Conservation (phyloP, 106 monocot species). For the Acorus gramineus region DNA sequence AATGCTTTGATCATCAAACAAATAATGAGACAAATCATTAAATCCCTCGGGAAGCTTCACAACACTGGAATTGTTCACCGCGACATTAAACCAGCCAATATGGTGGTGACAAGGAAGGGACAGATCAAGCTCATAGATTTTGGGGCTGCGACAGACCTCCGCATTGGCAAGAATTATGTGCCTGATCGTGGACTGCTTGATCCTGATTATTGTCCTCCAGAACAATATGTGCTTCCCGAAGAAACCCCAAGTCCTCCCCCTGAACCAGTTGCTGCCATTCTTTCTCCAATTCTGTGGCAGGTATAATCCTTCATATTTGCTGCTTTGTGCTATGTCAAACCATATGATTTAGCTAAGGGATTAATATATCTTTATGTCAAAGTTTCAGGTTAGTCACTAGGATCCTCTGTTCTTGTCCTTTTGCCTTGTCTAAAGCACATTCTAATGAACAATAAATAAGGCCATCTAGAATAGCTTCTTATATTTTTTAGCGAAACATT, state of each 20-base stretch:
- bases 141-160: conserved; percentile 88
- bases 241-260: conserved; percentile 84
- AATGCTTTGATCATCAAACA: conserved; percentile 81
- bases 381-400: too few species aligned
- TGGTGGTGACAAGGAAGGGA: conserved; percentile 77
- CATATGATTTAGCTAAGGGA: too few species aligned
- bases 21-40: conserved; percentile 86
- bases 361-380: too few species aligned
- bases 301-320: conserved; percentile 8
- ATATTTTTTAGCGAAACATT: neutral
- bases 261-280: conserved; percentile 83
- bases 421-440: too few species aligned
- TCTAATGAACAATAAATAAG: too few species aligned
- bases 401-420: neutral
- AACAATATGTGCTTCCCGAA: conserved; percentile 80
- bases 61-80: conserved; percentile 85
- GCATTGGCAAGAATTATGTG: conserved; percentile 85
- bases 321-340: too few species aligned
- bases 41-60: conserved; percentile 73
- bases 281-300: conserved; percentile 92
- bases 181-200: conserved; percentile 75
- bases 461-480: neutral
- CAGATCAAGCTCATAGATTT: conserved; percentile 94
- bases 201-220: conserved; percentile 82
- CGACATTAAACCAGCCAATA: conserved; percentile 88